Base-by-base conservation (phyloP, 805 yeast species). In the Danielia oregonensis region DNA sequence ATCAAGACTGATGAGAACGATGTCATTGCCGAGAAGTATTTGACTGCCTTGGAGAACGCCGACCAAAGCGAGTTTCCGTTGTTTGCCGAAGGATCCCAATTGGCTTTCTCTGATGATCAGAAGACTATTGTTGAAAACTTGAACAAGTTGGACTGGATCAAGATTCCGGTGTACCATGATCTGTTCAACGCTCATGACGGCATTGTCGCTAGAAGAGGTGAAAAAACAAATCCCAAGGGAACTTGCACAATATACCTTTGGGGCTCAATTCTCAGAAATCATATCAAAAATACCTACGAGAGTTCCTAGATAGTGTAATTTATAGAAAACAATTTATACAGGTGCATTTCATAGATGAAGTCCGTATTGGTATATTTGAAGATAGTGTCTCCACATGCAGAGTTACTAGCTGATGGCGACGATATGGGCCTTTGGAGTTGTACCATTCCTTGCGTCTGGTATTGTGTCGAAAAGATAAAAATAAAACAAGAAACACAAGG, bases 111-210 rank as follows among this genome's bases (percentile, higher is more conserved):
- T 37, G 37, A 54, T 1, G 61, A 63, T 9, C 54, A 77, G 40
- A 38, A 36, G 26, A 46, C 46, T 11, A 79, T 82, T 24, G 54
- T 76, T 22, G 53, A 66, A 2, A 73, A 75, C 42, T 63, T 89
- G 52, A 84, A 86, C 55, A 48, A 57, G 14, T 54, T 91, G 16
- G 68, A 72, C 3, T 89, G 96, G 96, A 64, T 76, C 31, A 86
- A 89, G 52, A 72, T 85, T 27, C 84, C 93, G 0, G 80, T 82
- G 2, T 78, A 76, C 45, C 68, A 89, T 30, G 80, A 78, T 42
- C 72, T 82, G 12, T 65, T 82, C 51, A 87, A 88, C 55, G 79
- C 97, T 0, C 97, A 89, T 52, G 95, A 84, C 39, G 85, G 84
- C 4, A 85, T 91, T 34, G 84, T 87, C 12, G 86, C 91, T 12